Base-by-base conservation (phyloP, 2,329 filamentous ascomycete species). In the Thermothelomyces thermophilus region DNA sequence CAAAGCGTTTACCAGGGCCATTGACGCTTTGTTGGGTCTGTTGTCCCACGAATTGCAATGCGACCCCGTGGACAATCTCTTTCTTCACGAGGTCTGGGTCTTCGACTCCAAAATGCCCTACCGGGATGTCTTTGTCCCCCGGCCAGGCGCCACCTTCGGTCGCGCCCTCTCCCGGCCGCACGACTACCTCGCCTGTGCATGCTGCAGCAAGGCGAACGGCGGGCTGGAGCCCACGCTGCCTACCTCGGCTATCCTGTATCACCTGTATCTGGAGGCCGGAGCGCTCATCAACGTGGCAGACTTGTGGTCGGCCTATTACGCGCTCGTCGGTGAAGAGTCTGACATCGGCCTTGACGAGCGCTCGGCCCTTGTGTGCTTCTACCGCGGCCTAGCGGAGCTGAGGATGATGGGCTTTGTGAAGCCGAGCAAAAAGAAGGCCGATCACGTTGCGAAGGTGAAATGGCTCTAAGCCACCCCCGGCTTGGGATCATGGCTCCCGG, bases 391-490 rank as follows among this genome's bases (percentile, higher is more conserved):
- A 55, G 88, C 91, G 0, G 93, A 98, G 67, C 68, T 98, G 64
- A 85, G 84, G 66, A 80, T 84, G 47, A 74, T 98, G 61, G 93
- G 93, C 7, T 85, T 96, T 68, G 77, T 97, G 54, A 96, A 93
- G 71, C 77, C 79, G 54, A 97, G 86, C 63, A 87, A 85, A 69
- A 95, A 90, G 74, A 95, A 95, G 74, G 81, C 83, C 20, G 93
- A 97, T 65, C 91, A 97, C 68, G 73, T 97, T 58, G 84, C 88
- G 34, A 97, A 96, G 72, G 75, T 90, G 82, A 90, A 86, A 65
- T 93, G 91, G 60, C 71, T 93, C 54, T 80, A 52, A 66, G 51
- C n/a, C 41, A 50, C 41, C 30, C 16, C 14, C 44, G 36, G 44
- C 30, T 50, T 42, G 33, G 45, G 42, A 31, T 17, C 40, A 19